Percentiles rank a stretch among this genome's conserved stretches.
phyloP scores from a whole-genome alignment of 1,139 yeast genomes.

The Yamadazyma jaroonii region DNA sequence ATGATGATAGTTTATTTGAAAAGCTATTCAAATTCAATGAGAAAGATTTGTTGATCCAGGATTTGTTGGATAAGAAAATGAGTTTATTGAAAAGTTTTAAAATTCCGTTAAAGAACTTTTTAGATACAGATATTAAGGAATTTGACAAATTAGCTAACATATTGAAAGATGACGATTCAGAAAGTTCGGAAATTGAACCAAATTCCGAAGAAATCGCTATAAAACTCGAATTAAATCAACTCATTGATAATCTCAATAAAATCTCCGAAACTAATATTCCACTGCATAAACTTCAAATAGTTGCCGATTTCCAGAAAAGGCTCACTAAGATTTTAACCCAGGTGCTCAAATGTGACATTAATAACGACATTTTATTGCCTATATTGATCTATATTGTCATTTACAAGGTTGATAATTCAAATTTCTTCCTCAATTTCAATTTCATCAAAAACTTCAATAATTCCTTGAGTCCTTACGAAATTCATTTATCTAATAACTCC shows the following conservation, averaged over 20 bases:
- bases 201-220: conserved; percentile 10
- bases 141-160: background rate
- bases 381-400: conserved; percentile 36
- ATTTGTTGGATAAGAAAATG: conserved; percentile 35
- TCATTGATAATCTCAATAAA: conserved; percentile 14
- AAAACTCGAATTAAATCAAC: conserved; percentile 1
- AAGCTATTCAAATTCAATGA: conserved; percentile 41
- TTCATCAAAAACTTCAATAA: conserved; percentile 38
- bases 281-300: conserved; percentile 25
- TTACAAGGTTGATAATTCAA: conserved; percentile 20
- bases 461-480: conserved; percentile 29
- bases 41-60: conserved; percentile 36
- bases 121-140: conserved; percentile 20
- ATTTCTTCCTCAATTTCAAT: conserved; percentile 35
- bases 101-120: conserved; percentile 29
- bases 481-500: conserved; percentile 15
- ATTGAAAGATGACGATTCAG: background rate
- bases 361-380: conserved; percentile 41
- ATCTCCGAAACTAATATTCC: conserved; percentile 28
- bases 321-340: conserved; percentile 24
- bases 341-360: conserved; percentile 24
- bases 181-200: background rate
- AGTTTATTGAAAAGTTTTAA: conserved; percentile 22
- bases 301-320: conserved; percentile 33
- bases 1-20: conserved; percentile 33